Conservation (phyloP, 2,329 filamentous ascomycete genomes). For the Phyllosticta ampelicida region DNA sequence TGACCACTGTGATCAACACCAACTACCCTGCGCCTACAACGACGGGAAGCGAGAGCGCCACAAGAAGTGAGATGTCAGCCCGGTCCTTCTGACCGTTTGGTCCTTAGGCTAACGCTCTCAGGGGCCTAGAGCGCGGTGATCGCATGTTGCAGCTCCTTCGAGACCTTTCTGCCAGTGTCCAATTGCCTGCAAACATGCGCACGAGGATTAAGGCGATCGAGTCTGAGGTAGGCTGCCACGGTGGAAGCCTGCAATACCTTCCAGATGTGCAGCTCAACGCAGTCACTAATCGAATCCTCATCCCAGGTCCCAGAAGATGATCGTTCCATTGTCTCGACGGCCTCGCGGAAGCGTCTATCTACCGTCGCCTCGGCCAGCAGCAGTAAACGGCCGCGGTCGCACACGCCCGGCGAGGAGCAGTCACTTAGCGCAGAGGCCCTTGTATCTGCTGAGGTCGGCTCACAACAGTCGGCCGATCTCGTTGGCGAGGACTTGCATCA, state of each 20-base stretch:
- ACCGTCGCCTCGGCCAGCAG: neutral
- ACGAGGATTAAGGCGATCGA: neutral
- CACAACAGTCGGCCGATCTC: constrained; percentile 17
- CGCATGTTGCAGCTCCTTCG: constrained; percentile 20
- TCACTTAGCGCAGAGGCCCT: constrained; percentile 15
- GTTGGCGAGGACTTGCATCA: constrained; percentile 18
- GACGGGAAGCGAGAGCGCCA: constrained; percentile 25
- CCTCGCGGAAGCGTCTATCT: neutral
- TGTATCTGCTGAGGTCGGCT: constrained; percentile 18
- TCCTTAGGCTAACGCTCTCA: constrained; percentile 9
- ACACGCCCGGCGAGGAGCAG: constrained; percentile 10
- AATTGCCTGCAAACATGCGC: constrained; percentile 9
- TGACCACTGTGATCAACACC: constrained; percentile 22
- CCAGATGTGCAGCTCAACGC: neutral
- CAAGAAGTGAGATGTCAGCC: constrained; percentile 20
- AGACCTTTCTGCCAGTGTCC: constrained; percentile 14
- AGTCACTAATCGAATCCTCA: neutral
- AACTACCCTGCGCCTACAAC: constrained; percentile 22
- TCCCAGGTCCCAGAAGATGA: constrained; percentile 1
- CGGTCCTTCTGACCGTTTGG: neutral
- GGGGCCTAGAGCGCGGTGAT: constrained; percentile 20
- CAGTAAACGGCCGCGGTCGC: constrained; percentile 10
- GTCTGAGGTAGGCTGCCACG: constrained; percentile 2
- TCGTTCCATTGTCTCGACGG: neutral
- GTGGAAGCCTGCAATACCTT: neutral